A percentile compares a stretch with the other conserved stretches of the same genome.
Conservation (phyloP, 2,329 filamentous ascomycete genomes). For the Tolypocladium pustulatum region DNA sequence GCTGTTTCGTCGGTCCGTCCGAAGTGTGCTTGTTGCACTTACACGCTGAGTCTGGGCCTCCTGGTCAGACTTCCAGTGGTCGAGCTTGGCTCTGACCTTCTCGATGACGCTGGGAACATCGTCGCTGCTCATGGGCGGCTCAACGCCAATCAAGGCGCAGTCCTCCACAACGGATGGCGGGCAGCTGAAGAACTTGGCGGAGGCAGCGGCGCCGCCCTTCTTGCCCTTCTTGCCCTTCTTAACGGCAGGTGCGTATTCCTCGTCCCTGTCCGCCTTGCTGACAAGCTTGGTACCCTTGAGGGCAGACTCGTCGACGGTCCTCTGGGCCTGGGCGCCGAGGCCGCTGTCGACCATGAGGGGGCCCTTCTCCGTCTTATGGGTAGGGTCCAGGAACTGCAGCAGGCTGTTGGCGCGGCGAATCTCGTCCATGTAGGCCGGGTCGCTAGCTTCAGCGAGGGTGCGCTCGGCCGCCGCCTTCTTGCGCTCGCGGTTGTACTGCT, state of each 20-base stretch:
- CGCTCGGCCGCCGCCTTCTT: slow-evolving; percentile 67
- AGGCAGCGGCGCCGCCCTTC: slow-evolving; percentile 39
- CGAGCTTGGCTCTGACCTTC: slow-evolving; percentile 87
- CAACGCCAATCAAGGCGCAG: slow-evolving; percentile 71
- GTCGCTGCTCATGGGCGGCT: slow-evolving; percentile 76
- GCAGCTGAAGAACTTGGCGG: slow-evolving; percentile 60
- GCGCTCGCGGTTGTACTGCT: slow-evolving; percentile 59
- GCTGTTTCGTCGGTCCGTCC: slow-evolving; percentile 1
- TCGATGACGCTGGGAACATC: slow-evolving; percentile 73
- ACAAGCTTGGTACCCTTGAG: slow-evolving; percentile 78
- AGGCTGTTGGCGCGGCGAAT: slow-evolving; percentile 82
- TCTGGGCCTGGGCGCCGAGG: slow-evolving; percentile 67
- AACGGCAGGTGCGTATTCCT: slow-evolving; percentile 71
- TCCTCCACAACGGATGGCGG: slow-evolving; percentile 89
- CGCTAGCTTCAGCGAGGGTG: slow-evolving; percentile 70
- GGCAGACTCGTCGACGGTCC: slow-evolving; percentile 73
- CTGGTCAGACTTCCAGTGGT: slow-evolving; percentile 86
- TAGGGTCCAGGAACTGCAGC: slow-evolving; percentile 84
- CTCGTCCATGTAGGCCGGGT: slow-evolving; percentile 85
- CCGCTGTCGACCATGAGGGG: slow-evolving; percentile 55
- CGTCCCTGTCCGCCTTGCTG: slow-evolving; percentile 79
- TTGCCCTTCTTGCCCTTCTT: slow-evolving; percentile 88
- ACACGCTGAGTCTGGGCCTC: slow-evolving; percentile 83
- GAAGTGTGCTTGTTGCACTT: slow-evolving; percentile 22
- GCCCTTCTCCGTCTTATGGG: slow-evolving; percentile 54